phyloP scores from a whole-genome alignment of 2,329 filamentous ascomycete genomes.

The Pseudofabraea citricarpa region DNA sequence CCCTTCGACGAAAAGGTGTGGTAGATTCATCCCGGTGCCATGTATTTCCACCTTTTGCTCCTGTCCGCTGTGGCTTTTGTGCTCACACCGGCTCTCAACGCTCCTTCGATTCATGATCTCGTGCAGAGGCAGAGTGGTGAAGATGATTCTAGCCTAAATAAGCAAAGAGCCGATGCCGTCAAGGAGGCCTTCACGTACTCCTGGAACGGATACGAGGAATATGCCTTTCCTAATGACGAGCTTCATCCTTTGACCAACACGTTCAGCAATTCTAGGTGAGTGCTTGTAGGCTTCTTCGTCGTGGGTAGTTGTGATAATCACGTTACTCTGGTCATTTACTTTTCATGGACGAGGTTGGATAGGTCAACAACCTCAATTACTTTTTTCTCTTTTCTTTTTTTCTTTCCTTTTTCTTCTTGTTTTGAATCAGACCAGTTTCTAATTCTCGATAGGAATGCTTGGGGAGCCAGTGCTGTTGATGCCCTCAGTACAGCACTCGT shows the following conservation, averaged over 20 bases:
- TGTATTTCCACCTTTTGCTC: not conserved
- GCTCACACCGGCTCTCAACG: slow-evolving; percentile 7
- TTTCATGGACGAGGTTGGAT: no score
- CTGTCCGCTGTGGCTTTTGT: slow-evolving; percentile 13
- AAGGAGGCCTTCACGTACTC: slow-evolving; percentile 65
- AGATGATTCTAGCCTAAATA: slow-evolving; percentile 19
- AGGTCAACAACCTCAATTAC: no score
- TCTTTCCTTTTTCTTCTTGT: no score
- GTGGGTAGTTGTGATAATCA: no score
- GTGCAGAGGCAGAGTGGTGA: slow-evolving; percentile 9
- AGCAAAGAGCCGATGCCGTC: slow-evolving; percentile 49
- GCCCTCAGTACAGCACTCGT: slow-evolving; percentile 74
- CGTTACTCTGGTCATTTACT: no score
- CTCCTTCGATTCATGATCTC: slow-evolving; percentile 6
- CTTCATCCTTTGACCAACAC: slow-evolving; percentile 63
- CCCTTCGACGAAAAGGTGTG: not conserved
- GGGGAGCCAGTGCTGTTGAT: slow-evolving; percentile 81
- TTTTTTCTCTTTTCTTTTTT: no score
- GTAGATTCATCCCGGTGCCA: not conserved
- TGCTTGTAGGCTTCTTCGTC: no score
- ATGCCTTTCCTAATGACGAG: slow-evolving; percentile 76
- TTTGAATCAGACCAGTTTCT: not conserved
- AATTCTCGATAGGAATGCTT: slow-evolving; percentile 58
- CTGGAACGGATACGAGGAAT: slow-evolving; percentile 68
- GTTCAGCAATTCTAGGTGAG: slow-evolving; percentile 65